Base-by-base conservation (phyloP, 306 rosid species). In the Senna siamea region DNA sequence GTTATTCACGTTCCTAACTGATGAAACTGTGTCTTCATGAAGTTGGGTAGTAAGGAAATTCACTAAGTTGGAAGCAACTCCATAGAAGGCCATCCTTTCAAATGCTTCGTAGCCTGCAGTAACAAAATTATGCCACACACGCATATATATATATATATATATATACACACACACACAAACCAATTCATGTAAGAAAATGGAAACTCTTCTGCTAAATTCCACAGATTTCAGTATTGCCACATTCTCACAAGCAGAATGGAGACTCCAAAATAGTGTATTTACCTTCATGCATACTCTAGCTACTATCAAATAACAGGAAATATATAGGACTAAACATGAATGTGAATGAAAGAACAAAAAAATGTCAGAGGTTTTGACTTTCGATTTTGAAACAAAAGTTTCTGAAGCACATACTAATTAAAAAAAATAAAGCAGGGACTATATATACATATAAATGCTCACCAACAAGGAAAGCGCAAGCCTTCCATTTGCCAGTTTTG, bases 71-170 rank as follows among this genome's bases (percentile, higher is more conserved):
- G 99, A 92, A 57, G 93, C 96, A 62, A 95, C 84, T 15, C 99
- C 99, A 74, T 95, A 92, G 79, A 95, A 95, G 22, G 99, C 96
- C 99, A 95, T 95, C 83, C 99, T 92, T 78, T 95, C 99, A 83
- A 95, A 95, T 52, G 97, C 99, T 87, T 95, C 99, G 76, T 95
- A 95, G 2, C 97, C 99, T 94, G 72, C 22, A 73, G 66, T 52
- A 17, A 37, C 50, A 2, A 37, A 26, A 26, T 26, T 26, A 26
- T 26, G 30, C 1, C 30, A 26, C 30, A 26, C 30, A 26, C 30
- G 3, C 30, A 26, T 3, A 26, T 3, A 26, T 26, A 26, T 26
- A 26, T 26, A 26, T 26, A 26, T n/a, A n/a, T n/a, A n/a, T n/a
- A n/a, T n/a, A n/a, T n/a, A n/a, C n/a, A 26, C 30, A 1, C 30